Evolutionary conservation across 2,329 filamentous ascomycete species (phyloP), one percentile per base, ranked within the genome.

Genomic region (Clarireedia paspali): DNA sequence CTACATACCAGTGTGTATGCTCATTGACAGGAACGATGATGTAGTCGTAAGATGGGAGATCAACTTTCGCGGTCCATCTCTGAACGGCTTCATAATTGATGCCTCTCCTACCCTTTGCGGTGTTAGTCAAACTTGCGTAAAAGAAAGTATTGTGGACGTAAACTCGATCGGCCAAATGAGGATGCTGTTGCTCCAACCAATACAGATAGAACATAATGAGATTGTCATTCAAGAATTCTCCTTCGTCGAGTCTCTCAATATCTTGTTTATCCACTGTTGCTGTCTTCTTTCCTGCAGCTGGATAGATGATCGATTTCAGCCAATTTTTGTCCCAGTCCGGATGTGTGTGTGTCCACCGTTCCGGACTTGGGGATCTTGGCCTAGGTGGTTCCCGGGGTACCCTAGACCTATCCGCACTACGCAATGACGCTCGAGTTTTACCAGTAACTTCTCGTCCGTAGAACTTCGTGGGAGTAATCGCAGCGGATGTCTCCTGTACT

Each of bases 121-220:
- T 72, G 34, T 82, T 84, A 17, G 81, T 89, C 46, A 97, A 77
- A 48, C 85, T 86, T 20, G 86, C 83, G 67, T 88, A 97, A 71
- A 97, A 96, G 71, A 90, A 96, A 0, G 89, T 94, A 68, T 91
- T 97, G 75, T 95, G 92, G 63, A 96, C 88, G 68, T 95, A 89
- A 3, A 95, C 83, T 51, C 83, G 82, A 57, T 82, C 75, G 0
- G 83, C 73, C 4, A 84, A 63, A 47, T 82, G 74, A 0, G 81
- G 77, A 2, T 77, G 75, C 10, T 77, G 73, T 40, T 74, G 70
- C 66, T 91, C 84, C 5, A 92, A 74, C 63, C 84, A 88, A 30
- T 87, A 84, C 55, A 96, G 76, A 67, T 95, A 96, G 68, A 96
- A 96, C 50, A 82, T 84, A 62, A 99, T 88, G 27, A 99, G 74